Conservation (phyloP, 169 alveolate species). For the Plasmodium ovale region DNA sequence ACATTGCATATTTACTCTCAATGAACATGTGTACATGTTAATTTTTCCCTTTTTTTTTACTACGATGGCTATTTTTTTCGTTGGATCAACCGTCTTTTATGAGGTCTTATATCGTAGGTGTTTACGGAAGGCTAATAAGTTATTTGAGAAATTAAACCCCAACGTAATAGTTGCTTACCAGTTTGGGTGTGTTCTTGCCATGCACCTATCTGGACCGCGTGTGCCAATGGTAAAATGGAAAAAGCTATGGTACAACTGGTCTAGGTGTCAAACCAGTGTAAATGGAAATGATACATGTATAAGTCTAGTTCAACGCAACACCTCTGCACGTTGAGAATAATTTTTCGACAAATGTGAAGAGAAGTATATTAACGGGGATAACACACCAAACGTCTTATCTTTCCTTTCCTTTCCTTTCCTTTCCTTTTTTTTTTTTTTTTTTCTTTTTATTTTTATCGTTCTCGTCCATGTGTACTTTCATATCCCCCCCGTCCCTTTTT, state of each 20-base stretch:
- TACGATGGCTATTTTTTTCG: conserved; percentile 21
- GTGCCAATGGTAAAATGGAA: conserved; percentile 73
- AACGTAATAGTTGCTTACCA: conserved; percentile 54
- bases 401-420: no score
- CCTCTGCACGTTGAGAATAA: no score
- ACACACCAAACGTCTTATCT: no score
- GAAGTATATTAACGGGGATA: no score
- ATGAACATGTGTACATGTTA: conserved; percentile 3
- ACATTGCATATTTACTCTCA: neutral
- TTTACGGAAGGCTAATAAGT: conserved; percentile 24
- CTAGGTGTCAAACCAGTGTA: no score
- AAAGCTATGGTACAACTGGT: no score
- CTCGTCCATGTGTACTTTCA: neutral
- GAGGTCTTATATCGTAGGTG: conserved; percentile 23
- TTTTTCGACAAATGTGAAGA: no score
- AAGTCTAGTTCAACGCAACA: no score
- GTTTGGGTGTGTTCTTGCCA: conserved; percentile 68
- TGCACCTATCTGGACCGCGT: conserved; percentile 13
- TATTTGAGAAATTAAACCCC: conserved; percentile 29
- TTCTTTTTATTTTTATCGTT: no score
- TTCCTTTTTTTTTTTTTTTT: no score
- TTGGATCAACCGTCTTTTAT: conserved; percentile 29
- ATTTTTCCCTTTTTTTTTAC: conserved; percentile 13
- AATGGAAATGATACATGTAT: no score
- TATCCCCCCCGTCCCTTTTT: neutral